These are phyloP conservation scores for Telfairia occidentalis DNA, from an alignment of 331 rosid species.

Conservation along the genomic window DNA sequence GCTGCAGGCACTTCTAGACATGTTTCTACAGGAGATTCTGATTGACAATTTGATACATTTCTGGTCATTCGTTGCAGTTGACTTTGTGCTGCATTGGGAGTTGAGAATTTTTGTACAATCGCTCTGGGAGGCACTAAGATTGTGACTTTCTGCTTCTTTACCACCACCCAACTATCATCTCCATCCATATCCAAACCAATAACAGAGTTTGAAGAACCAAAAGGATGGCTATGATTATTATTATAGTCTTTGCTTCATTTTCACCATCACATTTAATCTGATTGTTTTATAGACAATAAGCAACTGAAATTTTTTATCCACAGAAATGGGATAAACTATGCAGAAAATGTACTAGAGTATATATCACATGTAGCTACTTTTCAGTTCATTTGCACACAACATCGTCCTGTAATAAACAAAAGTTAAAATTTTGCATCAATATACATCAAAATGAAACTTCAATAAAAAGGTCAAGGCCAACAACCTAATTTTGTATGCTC, in stretches of 20 bases:
- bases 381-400: not conserved
- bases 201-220: slow-evolving; percentile 23
- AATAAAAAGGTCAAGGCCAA: not conserved
- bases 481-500: not conserved
- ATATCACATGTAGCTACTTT: not conserved
- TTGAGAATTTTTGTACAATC: slow-evolving; percentile 20
- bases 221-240: slow-evolving; percentile 14
- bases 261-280: slow-evolving; percentile 37
- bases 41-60: slow-evolving; percentile 12
- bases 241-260: slow-evolving; percentile 45
- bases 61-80: slow-evolving; percentile 31
- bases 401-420: not conserved
- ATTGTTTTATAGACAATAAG: not conserved
- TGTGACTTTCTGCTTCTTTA: slow-evolving; percentile 66
- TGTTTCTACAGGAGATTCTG: slow-evolving; percentile 22
- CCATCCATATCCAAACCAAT: slow-evolving; percentile 23
- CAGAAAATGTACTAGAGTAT: not conserved
- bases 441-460: not conserved
- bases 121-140: slow-evolving; percentile 63
- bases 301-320: not conserved
- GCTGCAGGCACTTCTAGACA: slow-evolving; percentile 19
- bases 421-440: not conserved
- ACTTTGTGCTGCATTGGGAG: slow-evolving; percentile 28
- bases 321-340: not conserved
- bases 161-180: slow-evolving; percentile 65